A percentile compares a stretch with the other conserved stretches of the same genome.
Evolutionary conservation across 345 rosid genomes (phyloP).

Genomic region (Excoecaria cochinchinensis): DNA sequence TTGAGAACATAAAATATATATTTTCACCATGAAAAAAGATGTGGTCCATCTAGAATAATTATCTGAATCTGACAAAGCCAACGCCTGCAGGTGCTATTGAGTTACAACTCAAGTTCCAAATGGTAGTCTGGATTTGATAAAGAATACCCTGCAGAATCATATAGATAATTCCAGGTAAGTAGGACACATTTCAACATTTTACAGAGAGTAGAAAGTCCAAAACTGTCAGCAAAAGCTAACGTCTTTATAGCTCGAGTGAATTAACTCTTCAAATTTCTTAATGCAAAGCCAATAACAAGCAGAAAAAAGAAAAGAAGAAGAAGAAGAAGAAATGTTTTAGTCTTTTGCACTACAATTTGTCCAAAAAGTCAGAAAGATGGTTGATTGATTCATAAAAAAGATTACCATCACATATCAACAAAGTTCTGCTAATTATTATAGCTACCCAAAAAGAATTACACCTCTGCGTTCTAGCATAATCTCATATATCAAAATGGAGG

Average conservation of each 20-base stretch:
- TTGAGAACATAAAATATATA: not conserved
- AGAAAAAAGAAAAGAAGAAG: not conserved
- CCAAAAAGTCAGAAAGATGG: not conserved
- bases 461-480: not conserved
- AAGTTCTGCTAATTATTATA: not conserved
- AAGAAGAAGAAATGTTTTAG: too few species aligned
- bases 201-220: not conserved
- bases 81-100: not conserved
- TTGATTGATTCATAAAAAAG: not conserved
- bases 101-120: slow-evolving; percentile 8
- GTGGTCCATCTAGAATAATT: slow-evolving; percentile 6
- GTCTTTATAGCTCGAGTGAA: not conserved
- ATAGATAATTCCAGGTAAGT: not conserved
- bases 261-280: not conserved
- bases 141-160: slow-evolving; percentile 13
- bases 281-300: not conserved
- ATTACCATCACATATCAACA: not conserved
- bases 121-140: slow-evolving; percentile 4
- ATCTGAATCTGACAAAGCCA: slow-evolving; percentile 13
- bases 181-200: not conserved
- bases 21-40: slow-evolving; percentile 8
- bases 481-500: not conserved
- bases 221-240: not conserved
- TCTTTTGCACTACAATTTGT: not conserved
- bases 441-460: not conserved